Base-by-base conservation (phyloP, 495 filamentous ascomycete species). In the Poronia punctata region DNA sequence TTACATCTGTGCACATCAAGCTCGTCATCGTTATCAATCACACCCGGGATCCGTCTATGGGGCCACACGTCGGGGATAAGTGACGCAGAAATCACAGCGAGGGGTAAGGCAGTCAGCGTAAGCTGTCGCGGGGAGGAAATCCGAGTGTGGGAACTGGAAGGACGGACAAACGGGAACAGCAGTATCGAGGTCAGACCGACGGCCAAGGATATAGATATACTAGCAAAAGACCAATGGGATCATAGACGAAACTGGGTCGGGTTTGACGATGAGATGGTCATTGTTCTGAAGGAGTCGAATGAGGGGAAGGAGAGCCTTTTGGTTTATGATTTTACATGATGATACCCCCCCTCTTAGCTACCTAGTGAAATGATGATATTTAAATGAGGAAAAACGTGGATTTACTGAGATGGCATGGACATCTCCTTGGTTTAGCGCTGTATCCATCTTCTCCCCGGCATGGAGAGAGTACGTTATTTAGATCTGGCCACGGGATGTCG, bases 21-120 rank as follows among this genome's bases (percentile, higher is more conserved):
- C 6, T 64, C 77, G 3, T 63, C 73, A 0, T 64, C 68, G 1
- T 70, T 96, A 6, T 76, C 71, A 11, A 82, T 98, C 28, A 79
- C 83, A 16, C 65, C 76, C 1, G 88, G 86, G 11, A 86, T 77
- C 33, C 72, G 84, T 17, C 74, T 98, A 7, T 96, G 86, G 84
- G 92, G 92, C 12, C 92, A 98, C 52, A 97, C 92, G 0, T 94
- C 90, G 1, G 86, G 86, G 1, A 85, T 98, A 10, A 83, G 83
- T 26, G 78, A 82, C 9, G 90, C 85, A 17, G 81, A 95, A 45
- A 84, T 98, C 29, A 89, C 84, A 15, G 76, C 82, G 11, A 76
- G 86, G 14, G 92, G 92, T 9, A 95, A 87, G 57, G 92, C 92
- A 0, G 84, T 98, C 0, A 94, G 87, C 12, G 83, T 96, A 18